Evolutionary conservation across 257 asterid species (phyloP).

Genomic region (Plantago major): DNA sequence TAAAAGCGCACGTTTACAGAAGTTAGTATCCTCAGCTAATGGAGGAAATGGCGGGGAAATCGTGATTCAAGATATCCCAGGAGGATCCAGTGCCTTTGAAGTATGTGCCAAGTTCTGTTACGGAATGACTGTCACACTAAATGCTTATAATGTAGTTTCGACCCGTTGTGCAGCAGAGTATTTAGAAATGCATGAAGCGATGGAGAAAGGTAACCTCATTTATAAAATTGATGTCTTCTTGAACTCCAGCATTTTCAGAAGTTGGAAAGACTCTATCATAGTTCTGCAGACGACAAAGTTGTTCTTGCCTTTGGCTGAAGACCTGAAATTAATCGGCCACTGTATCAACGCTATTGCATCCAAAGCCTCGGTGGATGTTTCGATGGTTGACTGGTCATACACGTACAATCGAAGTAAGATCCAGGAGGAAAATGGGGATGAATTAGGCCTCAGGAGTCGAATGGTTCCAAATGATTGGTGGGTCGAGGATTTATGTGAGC

Average conservation of each 20-base stretch:
- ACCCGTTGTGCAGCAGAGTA: constrained; percentile 93
- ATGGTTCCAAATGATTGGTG: constrained; percentile 87
- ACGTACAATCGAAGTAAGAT: constrained; percentile 72
- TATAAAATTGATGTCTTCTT: constrained; percentile 91
- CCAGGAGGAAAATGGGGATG: constrained; percentile 65
- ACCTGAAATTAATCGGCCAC: constrained; percentile 60
- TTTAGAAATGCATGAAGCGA: constrained; percentile 73
- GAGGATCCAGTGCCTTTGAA: constrained; percentile 78
- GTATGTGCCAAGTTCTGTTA: constrained; percentile 92
- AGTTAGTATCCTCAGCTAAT: constrained; percentile 49
- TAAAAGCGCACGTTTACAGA: constrained; percentile 68
- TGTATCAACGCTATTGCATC: constrained; percentile 80
- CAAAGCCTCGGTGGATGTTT: constrained; percentile 65
- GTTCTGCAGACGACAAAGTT: constrained; percentile 72
- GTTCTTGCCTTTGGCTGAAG: constrained; percentile 54
- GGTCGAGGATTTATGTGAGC: constrained; percentile 89
- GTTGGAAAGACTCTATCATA: constrained; percentile 98
- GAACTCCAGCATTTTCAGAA: constrained; percentile 66
- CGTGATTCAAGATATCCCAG: constrained; percentile 73
- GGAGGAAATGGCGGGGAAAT: constrained; percentile 62
- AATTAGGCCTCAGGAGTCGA: constrained; percentile 55
- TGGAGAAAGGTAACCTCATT: constrained; percentile 82
- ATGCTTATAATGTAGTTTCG: constrained; percentile 70
- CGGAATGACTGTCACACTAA: constrained; percentile 79
- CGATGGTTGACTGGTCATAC: constrained; percentile 89